These are phyloP conservation scores for Pseudogymnoascus sp. DNA, from an alignment of 2,329 filamentous ascomycete species.

Conservation along the genomic window DNA sequence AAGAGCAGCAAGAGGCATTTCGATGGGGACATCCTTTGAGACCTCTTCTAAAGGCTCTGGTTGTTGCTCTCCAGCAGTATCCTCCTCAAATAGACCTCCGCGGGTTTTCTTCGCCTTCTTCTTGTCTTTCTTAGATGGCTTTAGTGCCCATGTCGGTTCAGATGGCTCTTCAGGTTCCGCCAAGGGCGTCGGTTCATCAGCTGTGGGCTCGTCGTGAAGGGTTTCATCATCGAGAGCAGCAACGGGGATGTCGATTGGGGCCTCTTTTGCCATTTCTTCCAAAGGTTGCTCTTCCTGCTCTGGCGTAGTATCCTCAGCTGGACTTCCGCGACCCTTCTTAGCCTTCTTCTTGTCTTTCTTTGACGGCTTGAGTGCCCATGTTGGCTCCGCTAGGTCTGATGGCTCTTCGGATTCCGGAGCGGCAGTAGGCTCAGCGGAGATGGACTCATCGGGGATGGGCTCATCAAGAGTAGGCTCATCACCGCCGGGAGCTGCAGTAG, in stretches of 20 bases:
- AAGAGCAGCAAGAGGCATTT: background rate
- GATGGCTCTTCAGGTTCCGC: background rate
- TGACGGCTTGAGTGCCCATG: background rate
- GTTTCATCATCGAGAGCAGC: background rate
- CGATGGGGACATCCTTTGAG: background rate
- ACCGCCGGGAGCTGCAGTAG: background rate
- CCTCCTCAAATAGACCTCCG: background rate
- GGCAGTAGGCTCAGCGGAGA: background rate
- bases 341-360: constrained; percentile 11
- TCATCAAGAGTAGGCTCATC: background rate
- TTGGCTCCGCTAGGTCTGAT: constrained; percentile 18
- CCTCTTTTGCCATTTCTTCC: background rate
- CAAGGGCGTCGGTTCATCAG: background rate
- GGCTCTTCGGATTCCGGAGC: constrained; percentile 15
- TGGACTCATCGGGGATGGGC: background rate
- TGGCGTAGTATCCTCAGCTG: background rate
- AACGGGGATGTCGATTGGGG: background rate
- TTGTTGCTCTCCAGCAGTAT: background rate
- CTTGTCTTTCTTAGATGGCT: constrained; percentile 14
- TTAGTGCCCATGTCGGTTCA: background rate
- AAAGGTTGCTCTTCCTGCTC: background rate
- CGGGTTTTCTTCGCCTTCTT: constrained; percentile 31
- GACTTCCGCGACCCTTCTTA: background rate
- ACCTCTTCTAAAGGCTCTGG: background rate
- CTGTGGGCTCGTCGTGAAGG: background rate